Evolutionary conservation across 139 green algal species (phyloP), one percentile per base, ranked within the genome.

Genomic region (Closterium sp.): DNA sequence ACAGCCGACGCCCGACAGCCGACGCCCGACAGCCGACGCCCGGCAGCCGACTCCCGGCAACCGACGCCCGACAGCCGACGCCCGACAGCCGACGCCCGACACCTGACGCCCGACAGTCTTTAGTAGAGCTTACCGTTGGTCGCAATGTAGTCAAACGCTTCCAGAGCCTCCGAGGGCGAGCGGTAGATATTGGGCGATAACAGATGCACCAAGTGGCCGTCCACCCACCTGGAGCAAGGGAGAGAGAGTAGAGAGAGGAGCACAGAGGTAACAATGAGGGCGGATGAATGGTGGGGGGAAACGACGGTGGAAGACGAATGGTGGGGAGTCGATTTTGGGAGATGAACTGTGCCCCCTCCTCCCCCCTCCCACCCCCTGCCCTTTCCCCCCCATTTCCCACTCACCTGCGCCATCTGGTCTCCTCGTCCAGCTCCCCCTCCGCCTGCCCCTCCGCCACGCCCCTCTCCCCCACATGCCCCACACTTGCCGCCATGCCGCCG

Each of bases 161-260:
- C 90, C 16, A 93, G 69, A 6, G 95, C 87, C 94, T 97, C 94
- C 95, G 93, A 93, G 93, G 95, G 97, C 84, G 94, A 98, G 92
- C 97, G 96, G 95, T 99, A 99, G 92, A 99, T 99, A 96, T 99
- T 99, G 81, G 97, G 96, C 23, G 98, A 99, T 32, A 99, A 92
- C 33, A 98, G 91, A 94, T 97, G 97, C 34, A 99, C 98, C 66
- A 99, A 94, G 84, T 96, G 94, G 3, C 97, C 96, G 88, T 99
- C 97, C 90, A 98, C 98, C 98, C 98, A 99, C 28, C 90, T 89
- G 86, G 12, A 30, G 33, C 10, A 91, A 34, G 31, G 91, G 28
- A 91, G 28, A 91, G 30, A 5, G 32, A 90, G 16, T 10, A 76
- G 55, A 28, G 55, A 76, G 16, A 76, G 55, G 25, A 12, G n/a